A percentile compares a stretch with the other conserved stretches of the same genome.
phyloP scores from a whole-genome alignment of 2,329 filamentous ascomycete species.

The Colletotrichum spaethianum region DNA sequence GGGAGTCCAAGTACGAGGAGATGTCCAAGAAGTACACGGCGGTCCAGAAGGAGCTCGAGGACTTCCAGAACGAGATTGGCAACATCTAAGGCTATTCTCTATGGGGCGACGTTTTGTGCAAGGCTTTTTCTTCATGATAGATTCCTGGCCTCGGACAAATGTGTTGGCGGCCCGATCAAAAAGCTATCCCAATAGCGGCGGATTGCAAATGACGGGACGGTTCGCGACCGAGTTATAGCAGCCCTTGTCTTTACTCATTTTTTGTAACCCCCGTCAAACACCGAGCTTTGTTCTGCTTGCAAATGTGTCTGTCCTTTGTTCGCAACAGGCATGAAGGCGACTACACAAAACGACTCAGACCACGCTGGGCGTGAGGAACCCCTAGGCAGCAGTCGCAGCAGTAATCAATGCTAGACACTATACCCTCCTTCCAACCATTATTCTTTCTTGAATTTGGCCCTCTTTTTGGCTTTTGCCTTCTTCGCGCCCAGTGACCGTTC shows the following conservation, averaged over 20 bases:
- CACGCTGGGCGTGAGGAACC: constrained; percentile 36
- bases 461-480: constrained; percentile 79
- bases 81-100: constrained; percentile 77
- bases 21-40: constrained; percentile 90
- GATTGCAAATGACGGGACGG: constrained; percentile 36
- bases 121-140: constrained; percentile 31
- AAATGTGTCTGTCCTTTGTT: constrained; percentile 18
- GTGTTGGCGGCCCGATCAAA: constrained; percentile 34
- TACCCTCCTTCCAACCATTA: constrained; percentile 28
- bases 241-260: constrained; percentile 38
- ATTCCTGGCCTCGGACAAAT: constrained; percentile 35
- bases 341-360: constrained; percentile 17
- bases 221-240: constrained; percentile 37
- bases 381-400: constrained; percentile 17
- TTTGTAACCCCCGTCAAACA: constrained; percentile 37
- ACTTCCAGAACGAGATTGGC: constrained; percentile 91
- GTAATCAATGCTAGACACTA: constrained; percentile 37
- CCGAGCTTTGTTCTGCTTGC: constrained; percentile 37
- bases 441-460: constrained; percentile 46
- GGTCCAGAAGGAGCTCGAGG: constrained; percentile 91
- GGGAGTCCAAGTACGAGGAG: constrained; percentile 98
- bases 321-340: constrained; percentile 15
- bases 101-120: constrained; percentile 36
- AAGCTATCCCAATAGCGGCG: constrained; percentile 35
- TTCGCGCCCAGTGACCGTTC: constrained; percentile 82